Evolutionary conservation across 2,329 filamentous ascomycete species (phyloP).

Genomic region (Chrysoporthe cubensis): DNA sequence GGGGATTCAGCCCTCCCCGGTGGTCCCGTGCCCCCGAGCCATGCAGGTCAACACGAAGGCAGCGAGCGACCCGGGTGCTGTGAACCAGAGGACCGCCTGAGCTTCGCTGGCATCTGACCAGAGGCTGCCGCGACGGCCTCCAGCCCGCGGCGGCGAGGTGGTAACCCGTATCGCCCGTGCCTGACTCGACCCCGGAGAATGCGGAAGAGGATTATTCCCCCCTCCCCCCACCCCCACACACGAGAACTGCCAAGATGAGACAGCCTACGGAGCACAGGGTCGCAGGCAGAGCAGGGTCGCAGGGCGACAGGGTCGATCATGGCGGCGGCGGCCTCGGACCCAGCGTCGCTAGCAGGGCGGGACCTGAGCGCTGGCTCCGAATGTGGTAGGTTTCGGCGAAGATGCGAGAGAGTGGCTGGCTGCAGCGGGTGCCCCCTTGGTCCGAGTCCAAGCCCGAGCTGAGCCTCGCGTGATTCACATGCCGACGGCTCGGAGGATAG

Average conservation of each 20-base stretch:
- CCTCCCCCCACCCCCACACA: background rate
- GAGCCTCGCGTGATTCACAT: background rate
- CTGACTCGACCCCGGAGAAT: background rate
- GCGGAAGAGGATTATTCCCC: background rate
- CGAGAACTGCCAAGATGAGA: background rate
- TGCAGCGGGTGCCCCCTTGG: too few relatives aligned
- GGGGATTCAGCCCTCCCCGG: background rate
- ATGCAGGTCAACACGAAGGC: background rate
- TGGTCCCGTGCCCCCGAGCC: too few relatives aligned
- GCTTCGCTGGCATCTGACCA: background rate
- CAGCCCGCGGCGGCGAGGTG: background rate
- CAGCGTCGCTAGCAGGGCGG: background rate
- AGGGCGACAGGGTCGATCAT: background rate
- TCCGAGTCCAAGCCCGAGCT: background rate
- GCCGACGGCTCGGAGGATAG: background rate
- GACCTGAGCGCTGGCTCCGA: background rate
- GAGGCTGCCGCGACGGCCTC: background rate
- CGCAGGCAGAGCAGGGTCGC: background rate
- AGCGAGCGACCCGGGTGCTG: background rate
- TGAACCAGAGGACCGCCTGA: background rate
- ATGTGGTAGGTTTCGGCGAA: constrained; percentile 6
- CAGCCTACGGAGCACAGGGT: background rate
- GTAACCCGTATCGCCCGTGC: background rate
- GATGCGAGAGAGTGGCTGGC: background rate
- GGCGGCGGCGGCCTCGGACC: background rate